phyloP scores from a whole-genome alignment of 352 stramenopile species.

The Achlya hypogyna region DNA sequence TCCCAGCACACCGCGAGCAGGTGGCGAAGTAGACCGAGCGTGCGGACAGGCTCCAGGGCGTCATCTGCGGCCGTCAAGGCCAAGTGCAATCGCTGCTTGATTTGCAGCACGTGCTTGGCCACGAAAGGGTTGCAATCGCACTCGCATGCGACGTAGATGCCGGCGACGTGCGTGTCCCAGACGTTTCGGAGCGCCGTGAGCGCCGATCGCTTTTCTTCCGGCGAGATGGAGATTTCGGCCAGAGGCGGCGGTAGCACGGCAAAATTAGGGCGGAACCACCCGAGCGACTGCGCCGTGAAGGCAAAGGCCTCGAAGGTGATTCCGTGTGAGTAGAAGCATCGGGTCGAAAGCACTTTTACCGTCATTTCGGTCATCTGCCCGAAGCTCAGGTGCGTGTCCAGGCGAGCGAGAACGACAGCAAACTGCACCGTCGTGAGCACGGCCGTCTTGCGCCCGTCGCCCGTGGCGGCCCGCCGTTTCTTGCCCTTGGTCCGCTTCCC shows the following conservation, averaged over 20 bases:
- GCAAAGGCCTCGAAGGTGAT: constrained; percentile 16
- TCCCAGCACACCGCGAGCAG: neutral
- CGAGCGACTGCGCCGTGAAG: neutral
- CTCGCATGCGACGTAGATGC: constrained; percentile 2
- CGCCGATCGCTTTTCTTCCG: neutral
- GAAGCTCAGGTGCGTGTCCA: neutral
- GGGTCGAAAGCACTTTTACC: neutral
- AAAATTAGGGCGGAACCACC: constrained; percentile 15
- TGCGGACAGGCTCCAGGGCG: neutral
- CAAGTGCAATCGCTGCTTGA: neutral
- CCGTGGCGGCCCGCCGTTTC: neutral
- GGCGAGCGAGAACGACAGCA: neutral
- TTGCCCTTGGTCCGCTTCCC: constrained; percentile 1
- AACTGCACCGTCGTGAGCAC: constrained; percentile 1
- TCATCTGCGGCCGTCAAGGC: neutral
- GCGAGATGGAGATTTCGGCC: neutral
- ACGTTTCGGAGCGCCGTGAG: neutral
- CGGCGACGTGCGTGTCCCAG: constrained; percentile 2
- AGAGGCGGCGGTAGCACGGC: neutral
- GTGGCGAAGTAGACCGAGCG: neutral
- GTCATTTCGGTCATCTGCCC: constrained; percentile 7
- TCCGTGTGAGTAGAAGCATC: neutral
- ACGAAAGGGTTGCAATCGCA: constrained; percentile 13
- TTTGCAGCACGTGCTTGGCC: constrained; percentile 2
- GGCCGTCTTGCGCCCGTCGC: neutral